phyloP scores from a whole-genome alignment of 352 stramenopile species.

The Blastocystis sp. region DNA sequence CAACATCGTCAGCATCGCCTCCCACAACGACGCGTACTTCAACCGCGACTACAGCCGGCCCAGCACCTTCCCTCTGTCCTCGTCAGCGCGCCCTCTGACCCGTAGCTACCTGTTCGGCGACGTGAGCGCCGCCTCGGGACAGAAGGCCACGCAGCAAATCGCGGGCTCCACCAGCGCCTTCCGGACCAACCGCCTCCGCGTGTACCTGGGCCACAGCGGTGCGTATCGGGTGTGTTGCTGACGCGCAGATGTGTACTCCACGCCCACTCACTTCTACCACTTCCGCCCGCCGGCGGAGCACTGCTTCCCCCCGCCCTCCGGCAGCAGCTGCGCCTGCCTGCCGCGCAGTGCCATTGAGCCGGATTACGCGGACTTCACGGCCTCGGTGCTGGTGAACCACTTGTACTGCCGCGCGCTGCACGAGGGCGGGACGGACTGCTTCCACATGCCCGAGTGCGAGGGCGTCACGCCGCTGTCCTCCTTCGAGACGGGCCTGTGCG shows the following conservation, averaged over 20 bases:
- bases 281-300: not conserved
- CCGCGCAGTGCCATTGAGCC: not conserved
- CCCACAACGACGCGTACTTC: not conserved
- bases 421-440: not conserved
- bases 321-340: constrained; percentile 11
- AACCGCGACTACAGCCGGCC: constrained; percentile 7
- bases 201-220: constrained; percentile 9
- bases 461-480: not conserved
- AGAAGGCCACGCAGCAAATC: not conserved
- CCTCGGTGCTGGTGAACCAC: not conserved
- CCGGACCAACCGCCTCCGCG: constrained; percentile 2
- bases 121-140: not conserved
- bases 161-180: constrained; percentile 11
- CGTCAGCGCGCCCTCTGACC: not conserved
- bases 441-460: not conserved
- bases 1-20: constrained; percentile 1
- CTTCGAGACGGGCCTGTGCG: not conserved
- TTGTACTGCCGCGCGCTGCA: not conserved
- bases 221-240: not conserved
- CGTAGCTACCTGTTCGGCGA: constrained; percentile 32
- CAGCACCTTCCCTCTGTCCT: not conserved
- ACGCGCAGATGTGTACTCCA: not conserved
- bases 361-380: not conserved
- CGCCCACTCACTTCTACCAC: not conserved
- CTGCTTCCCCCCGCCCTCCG: not conserved